These are phyloP conservation scores for Porpolomopsis calyptriformis DNA, from an alignment of 768 basidiomycete genomes.

Conservation along the genomic window DNA sequence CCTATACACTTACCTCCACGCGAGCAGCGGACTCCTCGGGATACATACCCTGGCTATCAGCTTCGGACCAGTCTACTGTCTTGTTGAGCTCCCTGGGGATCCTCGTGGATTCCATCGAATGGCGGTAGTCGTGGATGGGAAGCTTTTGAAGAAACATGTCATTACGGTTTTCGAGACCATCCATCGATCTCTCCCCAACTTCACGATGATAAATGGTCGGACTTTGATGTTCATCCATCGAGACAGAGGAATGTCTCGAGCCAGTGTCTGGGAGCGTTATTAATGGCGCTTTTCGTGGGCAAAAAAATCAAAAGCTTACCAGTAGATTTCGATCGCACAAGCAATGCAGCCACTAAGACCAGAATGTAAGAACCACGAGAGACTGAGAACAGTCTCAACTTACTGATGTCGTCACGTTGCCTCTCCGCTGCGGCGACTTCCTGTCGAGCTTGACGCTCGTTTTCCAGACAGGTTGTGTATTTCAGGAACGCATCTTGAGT, in stretches of 20 bases:
- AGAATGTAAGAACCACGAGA: slow-evolving; percentile 11
- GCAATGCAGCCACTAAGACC: slow-evolving; percentile 32
- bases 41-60: slow-evolving; percentile 34
- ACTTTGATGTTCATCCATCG: slow-evolving; percentile 37
- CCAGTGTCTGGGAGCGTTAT: slow-evolving; percentile 24
- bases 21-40: slow-evolving; percentile 24
- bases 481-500: slow-evolving; percentile 62
- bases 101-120: slow-evolving; percentile 34
- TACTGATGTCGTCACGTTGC: slow-evolving; percentile 57
- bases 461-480: slow-evolving; percentile 59
- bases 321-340: slow-evolving; percentile 34
- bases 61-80: slow-evolving; percentile 37
- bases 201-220: slow-evolving; percentile 36
- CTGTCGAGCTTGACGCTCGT: slow-evolving; percentile 55
- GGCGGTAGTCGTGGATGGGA: slow-evolving; percentile 26
- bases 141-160: slow-evolving; percentile 1
- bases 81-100: slow-evolving; percentile 32
- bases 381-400: slow-evolving; percentile 13
- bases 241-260: slow-evolving; percentile 45
- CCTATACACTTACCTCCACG: slow-evolving; percentile 8
- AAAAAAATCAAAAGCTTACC: slow-evolving; percentile 14
- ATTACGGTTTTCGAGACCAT: slow-evolving; percentile 5
- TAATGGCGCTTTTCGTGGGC: neutral
- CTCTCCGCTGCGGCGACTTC: slow-evolving; percentile 56
- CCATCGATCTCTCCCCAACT: slow-evolving; percentile 18